phyloP scores from a whole-genome alignment of 2,329 filamentous ascomycete species.

The Teratosphaeria gauchensis region DNA sequence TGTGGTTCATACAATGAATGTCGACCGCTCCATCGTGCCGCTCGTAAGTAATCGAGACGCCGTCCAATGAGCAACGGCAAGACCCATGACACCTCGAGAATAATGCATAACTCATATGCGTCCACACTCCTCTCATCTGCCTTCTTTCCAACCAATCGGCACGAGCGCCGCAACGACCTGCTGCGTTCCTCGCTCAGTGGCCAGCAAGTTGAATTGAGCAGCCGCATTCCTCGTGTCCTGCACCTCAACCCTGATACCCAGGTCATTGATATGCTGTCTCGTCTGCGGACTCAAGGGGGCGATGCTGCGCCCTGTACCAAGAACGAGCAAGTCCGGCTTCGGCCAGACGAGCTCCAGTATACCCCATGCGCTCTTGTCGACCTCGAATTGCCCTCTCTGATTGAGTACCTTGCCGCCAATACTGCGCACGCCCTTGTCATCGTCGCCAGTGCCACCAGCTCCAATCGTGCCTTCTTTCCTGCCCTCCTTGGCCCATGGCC shows the following conservation, averaged over 20 bases:
- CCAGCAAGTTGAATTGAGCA: constrained; percentile 86
- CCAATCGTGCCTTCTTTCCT: constrained; percentile 27
- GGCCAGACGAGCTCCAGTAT: constrained; percentile 73
- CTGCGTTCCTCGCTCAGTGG: constrained; percentile 80
- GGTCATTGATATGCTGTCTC: constrained; percentile 57
- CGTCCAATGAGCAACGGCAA: neutral
- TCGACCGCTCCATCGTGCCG: neutral
- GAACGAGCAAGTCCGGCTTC: constrained; percentile 81
- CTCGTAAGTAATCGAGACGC: neutral
- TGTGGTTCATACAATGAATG: no score
- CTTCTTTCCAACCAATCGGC: constrained; percentile 72
- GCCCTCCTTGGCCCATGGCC: constrained; percentile 57
- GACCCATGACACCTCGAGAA: neutral
- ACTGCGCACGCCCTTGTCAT: constrained; percentile 22
- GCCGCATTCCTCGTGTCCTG: constrained; percentile 90
- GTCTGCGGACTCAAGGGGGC: constrained; percentile 68
- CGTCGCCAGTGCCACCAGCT: constrained; percentile 28
- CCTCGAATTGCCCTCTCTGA: constrained; percentile 70
- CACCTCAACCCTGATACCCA: constrained; percentile 80
- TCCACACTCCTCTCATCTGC: constrained; percentile 9
- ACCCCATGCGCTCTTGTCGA: constrained; percentile 61
- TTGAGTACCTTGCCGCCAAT: constrained; percentile 51
- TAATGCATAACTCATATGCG: neutral
- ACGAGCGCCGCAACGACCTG: constrained; percentile 82
- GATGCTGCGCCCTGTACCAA: constrained; percentile 74